These are phyloP conservation scores for Karstenula rhodostoma DNA, from an alignment of 2,329 filamentous ascomycete genomes.

Conservation along the genomic window DNA sequence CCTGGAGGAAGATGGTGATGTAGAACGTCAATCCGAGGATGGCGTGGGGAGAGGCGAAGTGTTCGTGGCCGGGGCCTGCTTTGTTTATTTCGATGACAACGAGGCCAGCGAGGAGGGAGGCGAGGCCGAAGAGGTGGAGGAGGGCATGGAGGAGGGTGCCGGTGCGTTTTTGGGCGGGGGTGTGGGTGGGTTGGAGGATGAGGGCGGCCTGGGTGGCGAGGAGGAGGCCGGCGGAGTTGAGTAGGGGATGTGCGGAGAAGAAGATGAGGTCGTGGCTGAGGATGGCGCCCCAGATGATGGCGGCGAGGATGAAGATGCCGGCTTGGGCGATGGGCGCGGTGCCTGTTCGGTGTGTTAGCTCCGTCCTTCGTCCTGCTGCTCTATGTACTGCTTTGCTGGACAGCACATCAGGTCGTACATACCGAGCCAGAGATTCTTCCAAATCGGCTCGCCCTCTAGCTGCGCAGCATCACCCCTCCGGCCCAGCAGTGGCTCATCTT, in stretches of 20 bases:
- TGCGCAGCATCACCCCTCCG: conserved; percentile 77
- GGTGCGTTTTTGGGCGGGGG: conserved; percentile 73
- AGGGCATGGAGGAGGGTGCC: conserved; percentile 72
- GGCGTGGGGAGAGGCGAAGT: conserved; percentile 83
- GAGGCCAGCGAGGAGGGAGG: conserved; percentile 70
- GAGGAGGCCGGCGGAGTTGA: conserved; percentile 72
- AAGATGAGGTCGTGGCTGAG: conserved; percentile 76
- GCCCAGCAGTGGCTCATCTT: conserved; percentile 76
- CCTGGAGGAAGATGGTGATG: conserved; percentile 74
- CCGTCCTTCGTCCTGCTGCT: too few species aligned
- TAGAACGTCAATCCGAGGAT: conserved; percentile 83
- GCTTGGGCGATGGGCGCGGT: conserved; percentile 83
- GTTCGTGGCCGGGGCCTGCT: conserved; percentile 67
- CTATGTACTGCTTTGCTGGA: too few species aligned
- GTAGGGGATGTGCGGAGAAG: conserved; percentile 83
- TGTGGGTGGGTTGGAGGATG: conserved; percentile 86
- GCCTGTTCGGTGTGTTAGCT: conserved; percentile 67
- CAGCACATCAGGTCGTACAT: too few species aligned
- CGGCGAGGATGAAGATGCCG: conserved; percentile 77
- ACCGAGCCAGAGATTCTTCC: conserved; percentile 80
- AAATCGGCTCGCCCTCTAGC: conserved; percentile 67
- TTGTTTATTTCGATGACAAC: conserved; percentile 87
- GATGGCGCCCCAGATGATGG: conserved; percentile 80
- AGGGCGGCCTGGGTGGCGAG: conserved; percentile 82
- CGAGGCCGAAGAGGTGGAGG: conserved; percentile 72